Evolutionary conservation across 352 stramenopile genomes (phyloP), one percentile per base, ranked within the genome.

Genomic region (Globisporangium solare): DNA sequence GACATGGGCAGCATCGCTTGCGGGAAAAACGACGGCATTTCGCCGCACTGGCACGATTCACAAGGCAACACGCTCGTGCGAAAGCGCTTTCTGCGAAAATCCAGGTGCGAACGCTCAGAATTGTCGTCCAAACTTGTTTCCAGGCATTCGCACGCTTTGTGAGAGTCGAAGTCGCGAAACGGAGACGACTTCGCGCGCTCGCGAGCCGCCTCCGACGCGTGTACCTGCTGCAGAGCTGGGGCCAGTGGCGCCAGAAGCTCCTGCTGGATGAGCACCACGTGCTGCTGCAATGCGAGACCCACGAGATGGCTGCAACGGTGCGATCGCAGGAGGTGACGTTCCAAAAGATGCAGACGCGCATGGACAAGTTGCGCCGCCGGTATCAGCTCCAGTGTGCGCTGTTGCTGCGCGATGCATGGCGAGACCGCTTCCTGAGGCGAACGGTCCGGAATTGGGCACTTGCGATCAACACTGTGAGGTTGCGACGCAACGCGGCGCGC

Each of bases 211-310:
- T 54, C 18, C 40, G n/a, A 32, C 56, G 55, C 46, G 31, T 45
- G 18, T 59, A 43, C 40, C 20, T 77, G 39, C 40, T 70, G 13
- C 54, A 22, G 35, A 60, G 63, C 14, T 77, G 69, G 69, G 37
- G 61, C 12, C 60, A 39, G 32, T 62, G 56, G 56, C 56, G 43
- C 20, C 37, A 62, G 18, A 20, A 18, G 8, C 17, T 62, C 12
- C 10, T 47, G 15, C 6, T 52, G 5, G 40, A 43, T 14, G 56
- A 62, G 18, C 18, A 56, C 12, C 47, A 37, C 3, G 18, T 24
- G 8, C 15, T 11, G 7, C 42, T 45, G 2, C 6, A 51, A 21
- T 40, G 40, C 15, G 47, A 47, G 24, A 56, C 48, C 1, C 56
- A 24, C 31, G 11, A 27, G 6, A 3, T 55, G 18, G 31, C 20